A percentile compares a stretch with the other conserved stretches of the same genome.
phyloP scores from a whole-genome alignment of 2,329 filamentous ascomycete genomes.

The Kalmusia sp. region DNA sequence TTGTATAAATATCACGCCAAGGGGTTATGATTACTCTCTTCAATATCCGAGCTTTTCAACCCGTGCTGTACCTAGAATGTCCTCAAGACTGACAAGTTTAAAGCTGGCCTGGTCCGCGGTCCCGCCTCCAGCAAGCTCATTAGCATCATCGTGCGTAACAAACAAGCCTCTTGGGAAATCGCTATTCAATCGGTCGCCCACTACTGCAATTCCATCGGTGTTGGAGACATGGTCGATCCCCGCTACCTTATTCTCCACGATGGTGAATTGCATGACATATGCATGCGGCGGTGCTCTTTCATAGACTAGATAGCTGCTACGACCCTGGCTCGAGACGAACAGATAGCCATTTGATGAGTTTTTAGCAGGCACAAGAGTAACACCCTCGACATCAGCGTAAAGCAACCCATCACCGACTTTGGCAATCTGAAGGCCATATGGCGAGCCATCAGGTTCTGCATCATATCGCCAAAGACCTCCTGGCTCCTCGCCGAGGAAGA shows the following conservation, averaged over 20 bases:
- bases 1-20: no score
- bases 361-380: constrained; percentile 58
- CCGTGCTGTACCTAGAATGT: constrained; percentile 34
- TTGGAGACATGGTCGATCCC: constrained; percentile 60
- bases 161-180: constrained; percentile 51
- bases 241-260: constrained; percentile 51
- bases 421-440: constrained; percentile 45
- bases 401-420: constrained; percentile 57
- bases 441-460: constrained; percentile 56
- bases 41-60: constrained; percentile 28
- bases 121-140: constrained; percentile 55
- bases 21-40: no score
- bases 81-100: constrained; percentile 51
- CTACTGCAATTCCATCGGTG: constrained; percentile 60
- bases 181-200: constrained; percentile 52
- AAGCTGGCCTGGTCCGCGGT: constrained; percentile 59
- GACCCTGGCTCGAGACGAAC: constrained; percentile 61
- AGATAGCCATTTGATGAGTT: constrained; percentile 56
- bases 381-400: constrained; percentile 62
- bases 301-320: constrained; percentile 62
- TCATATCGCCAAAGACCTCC: constrained; percentile 61
- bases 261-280: constrained; percentile 58
- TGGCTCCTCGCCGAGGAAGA: constrained; percentile 62
- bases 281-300: constrained; percentile 57
- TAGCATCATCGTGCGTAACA: constrained; percentile 63